These are phyloP conservation scores for Nothopassalora personata DNA, from an alignment of 2,329 filamentous ascomycete species.

Conservation along the genomic window DNA sequence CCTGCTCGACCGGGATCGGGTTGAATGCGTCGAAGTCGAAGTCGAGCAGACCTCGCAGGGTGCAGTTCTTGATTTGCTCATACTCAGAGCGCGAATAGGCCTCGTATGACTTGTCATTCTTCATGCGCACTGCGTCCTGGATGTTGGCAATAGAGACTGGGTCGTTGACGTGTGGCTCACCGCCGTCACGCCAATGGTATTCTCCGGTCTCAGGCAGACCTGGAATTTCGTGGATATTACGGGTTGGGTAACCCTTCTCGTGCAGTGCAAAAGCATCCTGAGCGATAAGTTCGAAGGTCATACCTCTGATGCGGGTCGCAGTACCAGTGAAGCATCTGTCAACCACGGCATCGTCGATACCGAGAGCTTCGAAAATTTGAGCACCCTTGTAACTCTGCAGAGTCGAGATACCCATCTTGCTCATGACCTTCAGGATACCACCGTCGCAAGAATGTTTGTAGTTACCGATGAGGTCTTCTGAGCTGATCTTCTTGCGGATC, in stretches of 20 bases:
- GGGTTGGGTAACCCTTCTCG: constrained; percentile 83
- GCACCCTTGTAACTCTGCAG: constrained; percentile 95
- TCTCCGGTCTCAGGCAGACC: constrained; percentile 89
- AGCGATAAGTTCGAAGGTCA: constrained; percentile 89
- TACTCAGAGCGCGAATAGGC: constrained; percentile 90
- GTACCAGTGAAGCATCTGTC: constrained; percentile 94
- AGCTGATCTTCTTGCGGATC: constrained; percentile 80
- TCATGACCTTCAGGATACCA: constrained; percentile 97
- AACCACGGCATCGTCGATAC: constrained; percentile 85
- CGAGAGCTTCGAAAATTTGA: constrained; percentile 94
- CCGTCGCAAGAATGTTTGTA: constrained; percentile 96
- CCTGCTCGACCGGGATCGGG: constrained; percentile 88
- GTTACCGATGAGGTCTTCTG: constrained; percentile 82
- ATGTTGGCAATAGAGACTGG: constrained; percentile 93
- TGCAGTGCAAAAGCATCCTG: constrained; percentile 93
- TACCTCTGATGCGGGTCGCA: constrained; percentile 86
- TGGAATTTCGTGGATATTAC: constrained; percentile 67
- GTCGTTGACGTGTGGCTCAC: constrained; percentile 92
- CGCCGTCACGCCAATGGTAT: constrained; percentile 97
- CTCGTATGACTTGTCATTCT: constrained; percentile 98
- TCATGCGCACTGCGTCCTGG: constrained; percentile 89
- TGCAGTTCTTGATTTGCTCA: constrained; percentile 95
- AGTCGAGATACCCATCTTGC: constrained; percentile 98
- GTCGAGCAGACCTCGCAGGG: constrained; percentile 85
- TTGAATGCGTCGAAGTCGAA: constrained; percentile 87